Conservation (phyloP, 2,329 filamentous ascomycete species). For the Colletotrichum neosansevieriae region DNA sequence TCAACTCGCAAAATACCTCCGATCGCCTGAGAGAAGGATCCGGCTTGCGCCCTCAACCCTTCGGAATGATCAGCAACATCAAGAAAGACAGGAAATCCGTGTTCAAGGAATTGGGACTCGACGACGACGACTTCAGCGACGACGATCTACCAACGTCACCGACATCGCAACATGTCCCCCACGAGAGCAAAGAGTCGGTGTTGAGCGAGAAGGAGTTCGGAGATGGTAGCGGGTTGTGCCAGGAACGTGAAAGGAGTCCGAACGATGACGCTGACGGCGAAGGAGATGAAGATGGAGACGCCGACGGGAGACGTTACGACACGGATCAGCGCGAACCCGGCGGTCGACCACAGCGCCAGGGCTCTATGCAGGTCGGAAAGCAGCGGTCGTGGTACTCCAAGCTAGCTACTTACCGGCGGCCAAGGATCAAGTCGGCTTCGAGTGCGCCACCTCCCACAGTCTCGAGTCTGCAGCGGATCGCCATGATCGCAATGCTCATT, state of each 20-base stretch:
- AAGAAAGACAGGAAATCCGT: constrained; percentile 63
- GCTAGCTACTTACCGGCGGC: constrained; percentile 54
- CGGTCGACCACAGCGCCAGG: constrained; percentile 44
- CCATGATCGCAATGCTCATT: constrained; percentile 63
- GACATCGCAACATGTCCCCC: not conserved
- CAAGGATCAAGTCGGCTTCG: constrained; percentile 57
- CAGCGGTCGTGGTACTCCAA: constrained; percentile 56
- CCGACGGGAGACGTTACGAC: constrained; percentile 38
- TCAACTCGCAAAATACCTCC: constrained; percentile 63
- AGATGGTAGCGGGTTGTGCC: constrained; percentile 45
- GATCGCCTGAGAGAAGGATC: constrained; percentile 64
- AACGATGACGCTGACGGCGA: constrained; percentile 26
- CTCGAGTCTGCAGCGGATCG: constrained; percentile 57
- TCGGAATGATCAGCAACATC: constrained; percentile 59
- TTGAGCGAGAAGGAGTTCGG: constrained; percentile 49
- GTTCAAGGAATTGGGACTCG: constrained; percentile 64
- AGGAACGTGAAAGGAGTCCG: constrained; percentile 21
- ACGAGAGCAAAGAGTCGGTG: constrained; percentile 35
- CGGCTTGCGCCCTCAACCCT: constrained; percentile 51
- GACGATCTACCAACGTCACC: constrained; percentile 34
- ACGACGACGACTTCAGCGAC: constrained; percentile 51
- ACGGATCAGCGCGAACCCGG: not conserved
- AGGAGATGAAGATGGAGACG: constrained; percentile 44
- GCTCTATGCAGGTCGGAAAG: constrained; percentile 34
- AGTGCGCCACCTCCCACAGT: constrained; percentile 57